Conservation (phyloP, 805 yeast species). For the Candida krabiensis region DNA sequence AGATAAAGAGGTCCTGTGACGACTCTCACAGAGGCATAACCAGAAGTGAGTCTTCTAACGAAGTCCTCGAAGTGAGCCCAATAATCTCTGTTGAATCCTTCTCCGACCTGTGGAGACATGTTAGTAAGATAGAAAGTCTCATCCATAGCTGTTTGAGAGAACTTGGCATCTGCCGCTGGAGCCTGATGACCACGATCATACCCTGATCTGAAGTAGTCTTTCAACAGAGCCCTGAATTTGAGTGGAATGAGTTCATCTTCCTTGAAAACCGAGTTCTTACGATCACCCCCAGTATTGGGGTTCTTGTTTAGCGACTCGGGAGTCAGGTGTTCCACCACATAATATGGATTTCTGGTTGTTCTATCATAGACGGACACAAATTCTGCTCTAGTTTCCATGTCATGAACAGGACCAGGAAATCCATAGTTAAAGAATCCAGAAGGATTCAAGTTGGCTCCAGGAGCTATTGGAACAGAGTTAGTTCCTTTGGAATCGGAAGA, state of each 20-base stretch:
- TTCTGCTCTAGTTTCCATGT: conserved; percentile 68
- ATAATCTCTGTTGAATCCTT: conserved; percentile 94
- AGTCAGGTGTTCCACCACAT: conserved; percentile 85
- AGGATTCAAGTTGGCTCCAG: conserved; percentile 56
- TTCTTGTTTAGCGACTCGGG: conserved; percentile 56
- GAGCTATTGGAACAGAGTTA: conserved; percentile 2
- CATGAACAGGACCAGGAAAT: conserved; percentile 93
- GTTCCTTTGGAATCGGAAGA: conserved; percentile 2
- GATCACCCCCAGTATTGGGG: conserved; percentile 55
- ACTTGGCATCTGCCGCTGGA: conserved; percentile 97
- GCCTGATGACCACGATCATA: conserved; percentile 97
- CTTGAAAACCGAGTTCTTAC: conserved; percentile 77
- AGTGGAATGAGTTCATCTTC: conserved; percentile 85
- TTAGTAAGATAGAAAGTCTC: conserved; percentile 89
- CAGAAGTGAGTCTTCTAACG: conserved; percentile 70
- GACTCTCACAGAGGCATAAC: conserved; percentile 73
- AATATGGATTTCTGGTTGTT: conserved; percentile 79
- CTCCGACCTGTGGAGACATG: conserved; percentile 97
- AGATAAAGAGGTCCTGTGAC: conserved; percentile 93
- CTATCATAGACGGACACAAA: conserved; percentile 87
- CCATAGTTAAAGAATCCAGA: conserved; percentile 86
- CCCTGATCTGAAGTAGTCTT: conserved; percentile 92
- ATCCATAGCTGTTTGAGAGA: conserved; percentile 87
- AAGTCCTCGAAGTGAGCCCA: conserved; percentile 98
- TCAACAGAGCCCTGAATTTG: conserved; percentile 69